These are phyloP conservation scores for Alternaria dauci DNA, from an alignment of 2,329 filamentous ascomycete species.

Conservation along the genomic window DNA sequence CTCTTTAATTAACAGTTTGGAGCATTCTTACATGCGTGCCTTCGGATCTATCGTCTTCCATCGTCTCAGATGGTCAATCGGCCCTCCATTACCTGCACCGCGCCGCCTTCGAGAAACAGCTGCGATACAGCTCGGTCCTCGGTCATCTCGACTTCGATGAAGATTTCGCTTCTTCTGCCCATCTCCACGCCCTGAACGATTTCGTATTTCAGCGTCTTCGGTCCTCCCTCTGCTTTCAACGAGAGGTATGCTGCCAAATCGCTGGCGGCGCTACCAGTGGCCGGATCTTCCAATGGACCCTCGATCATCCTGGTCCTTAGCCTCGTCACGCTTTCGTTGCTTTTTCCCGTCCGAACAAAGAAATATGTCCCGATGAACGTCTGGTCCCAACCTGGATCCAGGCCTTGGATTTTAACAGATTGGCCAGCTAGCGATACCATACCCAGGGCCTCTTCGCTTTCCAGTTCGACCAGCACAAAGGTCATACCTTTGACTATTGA, in stretches of 20 bases:
- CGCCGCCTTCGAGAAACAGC: constrained; percentile 55
- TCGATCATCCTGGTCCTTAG: constrained; percentile 70
- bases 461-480: constrained; percentile 72
- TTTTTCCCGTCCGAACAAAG: constrained; percentile 59
- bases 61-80: constrained; percentile 33
- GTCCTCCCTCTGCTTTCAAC: constrained; percentile 49
- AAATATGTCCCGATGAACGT: constrained; percentile 67
- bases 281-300: constrained; percentile 58
- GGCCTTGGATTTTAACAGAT: constrained; percentile 43
- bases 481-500: constrained; percentile 76
- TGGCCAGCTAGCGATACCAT: constrained; percentile 49
- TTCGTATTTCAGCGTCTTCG: constrained; percentile 49
- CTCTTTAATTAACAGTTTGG: constrained; percentile 2
- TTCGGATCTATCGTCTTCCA: constrained; percentile 13
- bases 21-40: neutral
- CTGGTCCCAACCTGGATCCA: constrained; percentile 61
- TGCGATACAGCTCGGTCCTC: constrained; percentile 49
- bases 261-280: constrained; percentile 61
- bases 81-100: constrained; percentile 54
- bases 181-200: constrained; percentile 63
- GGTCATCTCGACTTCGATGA: constrained; percentile 55
- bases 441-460: constrained; percentile 66
- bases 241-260: constrained; percentile 56
- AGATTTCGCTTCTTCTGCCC: constrained; percentile 60
- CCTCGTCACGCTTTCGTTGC: constrained; percentile 33